These are phyloP conservation scores for Casaregolazyma suthepensis DNA, from an alignment of 1,139 yeast species.

Conservation along the genomic window DNA sequence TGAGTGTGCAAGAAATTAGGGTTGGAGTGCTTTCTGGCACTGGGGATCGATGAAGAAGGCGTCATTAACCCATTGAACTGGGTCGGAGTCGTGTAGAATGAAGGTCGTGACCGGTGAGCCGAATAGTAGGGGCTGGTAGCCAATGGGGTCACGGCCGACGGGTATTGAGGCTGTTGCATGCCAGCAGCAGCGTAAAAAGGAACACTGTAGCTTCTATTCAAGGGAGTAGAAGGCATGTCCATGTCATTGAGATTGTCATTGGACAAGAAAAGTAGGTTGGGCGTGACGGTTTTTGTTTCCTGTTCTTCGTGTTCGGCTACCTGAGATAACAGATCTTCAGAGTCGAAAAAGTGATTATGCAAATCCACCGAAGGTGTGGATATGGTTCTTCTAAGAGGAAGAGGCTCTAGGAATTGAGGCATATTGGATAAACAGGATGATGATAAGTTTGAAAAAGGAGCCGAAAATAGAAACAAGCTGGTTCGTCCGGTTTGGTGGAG, in stretches of 20 bases:
- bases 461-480: background rate
- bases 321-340: constrained; percentile 6
- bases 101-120: background rate
- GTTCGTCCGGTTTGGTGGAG: background rate
- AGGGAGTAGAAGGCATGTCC: constrained; percentile 2
- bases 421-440: background rate
- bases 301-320: constrained; percentile 6
- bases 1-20: constrained; percentile 5
- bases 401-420: constrained; percentile 11
- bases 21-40: constrained; percentile 6
- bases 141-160: constrained; percentile 1
- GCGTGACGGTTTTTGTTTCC: constrained; percentile 11
- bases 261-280: constrained; percentile 11
- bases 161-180: constrained; percentile 6
- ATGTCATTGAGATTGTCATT: constrained; percentile 1
- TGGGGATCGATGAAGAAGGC: constrained; percentile 4
- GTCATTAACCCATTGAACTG: constrained; percentile 8
- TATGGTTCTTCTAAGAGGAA: constrained; percentile 11
- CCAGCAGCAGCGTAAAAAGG: constrained; percentile 10
- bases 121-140: constrained; percentile 3
- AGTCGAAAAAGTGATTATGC: constrained; percentile 4
- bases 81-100: constrained; percentile 9
- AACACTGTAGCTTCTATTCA: constrained; percentile 10
- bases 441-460: background rate
- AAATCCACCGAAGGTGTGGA: constrained; percentile 10